Percentiles rank a stretch among this genome's conserved stretches.
Conservation (phyloP, 2,329 filamentous ascomycete genomes). For the Dryadomyces quercus-mongolicae region DNA sequence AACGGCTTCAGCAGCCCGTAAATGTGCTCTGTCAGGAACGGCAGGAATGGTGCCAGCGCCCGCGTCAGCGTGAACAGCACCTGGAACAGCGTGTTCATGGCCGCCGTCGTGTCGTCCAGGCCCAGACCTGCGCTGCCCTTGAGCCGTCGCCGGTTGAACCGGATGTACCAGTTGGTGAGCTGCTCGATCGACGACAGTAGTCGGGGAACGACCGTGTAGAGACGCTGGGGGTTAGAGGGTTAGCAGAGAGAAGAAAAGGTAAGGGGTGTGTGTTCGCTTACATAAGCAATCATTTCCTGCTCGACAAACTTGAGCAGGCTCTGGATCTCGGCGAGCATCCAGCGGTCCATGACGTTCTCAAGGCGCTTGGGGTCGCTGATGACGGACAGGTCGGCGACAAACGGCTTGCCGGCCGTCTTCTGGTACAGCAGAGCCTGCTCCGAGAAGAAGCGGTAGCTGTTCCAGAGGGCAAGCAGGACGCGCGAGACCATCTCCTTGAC, state of each 20-base stretch:
- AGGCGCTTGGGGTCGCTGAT: constrained; percentile 10
- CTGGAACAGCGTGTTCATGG: constrained; percentile 88
- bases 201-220: constrained; percentile 86
- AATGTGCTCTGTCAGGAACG: constrained; percentile 91
- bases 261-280: not conserved
- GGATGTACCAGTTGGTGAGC: constrained; percentile 86
- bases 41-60: constrained; percentile 85
- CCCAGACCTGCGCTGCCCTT: constrained; percentile 83
- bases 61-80: constrained; percentile 81
- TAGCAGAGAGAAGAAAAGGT: not conserved
- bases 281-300: constrained; percentile 58
- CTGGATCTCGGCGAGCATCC: constrained; percentile 89
- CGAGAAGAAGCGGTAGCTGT: constrained; percentile 93
- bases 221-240: constrained; percentile 21
- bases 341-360: constrained; percentile 87
- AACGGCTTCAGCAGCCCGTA: constrained; percentile 73
- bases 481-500: constrained; percentile 93
- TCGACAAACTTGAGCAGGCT: constrained; percentile 87
- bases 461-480: constrained; percentile 85
- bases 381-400: constrained; percentile 59
- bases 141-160: constrained; percentile 80
- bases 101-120: constrained; percentile 74
- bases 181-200: constrained; percentile 79
- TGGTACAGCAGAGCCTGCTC: constrained; percentile 77
- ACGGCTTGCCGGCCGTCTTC: constrained; percentile 70